Percentiles rank a stretch among this genome's conserved stretches.
These are phyloP conservation scores for Rhodotorula sp. DNA, from an alignment of 1,284 basidiomycete genomes.

Conservation along the genomic window DNA sequence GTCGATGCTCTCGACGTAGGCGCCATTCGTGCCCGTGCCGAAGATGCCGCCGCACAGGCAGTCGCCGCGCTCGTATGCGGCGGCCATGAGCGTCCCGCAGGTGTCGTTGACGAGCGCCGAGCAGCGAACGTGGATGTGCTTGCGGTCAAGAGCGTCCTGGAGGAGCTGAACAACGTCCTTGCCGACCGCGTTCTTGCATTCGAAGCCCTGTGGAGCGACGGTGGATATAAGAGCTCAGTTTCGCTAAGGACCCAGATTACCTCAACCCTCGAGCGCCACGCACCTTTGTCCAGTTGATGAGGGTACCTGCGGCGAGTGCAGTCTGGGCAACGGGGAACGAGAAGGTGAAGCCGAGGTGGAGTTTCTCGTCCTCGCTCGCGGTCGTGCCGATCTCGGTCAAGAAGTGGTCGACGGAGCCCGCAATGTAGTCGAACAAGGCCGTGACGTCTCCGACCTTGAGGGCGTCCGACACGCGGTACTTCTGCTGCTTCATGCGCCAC, in stretches of 20 bases:
- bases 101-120: constrained; percentile 97
- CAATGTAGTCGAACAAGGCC: constrained; percentile 88
- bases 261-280: not conserved
- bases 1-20: constrained; percentile 82
- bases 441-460: constrained; percentile 85
- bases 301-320: constrained; percentile 80
- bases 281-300: constrained; percentile 91
- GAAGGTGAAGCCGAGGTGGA: constrained; percentile 90
- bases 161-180: constrained; percentile 88
- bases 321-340: constrained; percentile 97
- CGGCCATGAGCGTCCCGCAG: constrained; percentile 87
- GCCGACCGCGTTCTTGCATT: constrained; percentile 84
- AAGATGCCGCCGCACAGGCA: constrained; percentile 91
- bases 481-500: constrained; percentile 85
- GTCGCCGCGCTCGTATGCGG: constrained; percentile 85
- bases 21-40: constrained; percentile 97
- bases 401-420: constrained; percentile 91
- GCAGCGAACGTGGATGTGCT: constrained; percentile 90
- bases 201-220: constrained; percentile 60
- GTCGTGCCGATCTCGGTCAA: constrained; percentile 65
- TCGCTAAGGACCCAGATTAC: not conserved
- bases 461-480: constrained; percentile 85
- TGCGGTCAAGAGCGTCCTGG: constrained; percentile 89
- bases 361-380: constrained; percentile 53
- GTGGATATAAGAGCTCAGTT: too few species aligned